Base-by-base conservation (phyloP, 257 asterid genomes). In the Cynanchum wilfordii region DNA sequence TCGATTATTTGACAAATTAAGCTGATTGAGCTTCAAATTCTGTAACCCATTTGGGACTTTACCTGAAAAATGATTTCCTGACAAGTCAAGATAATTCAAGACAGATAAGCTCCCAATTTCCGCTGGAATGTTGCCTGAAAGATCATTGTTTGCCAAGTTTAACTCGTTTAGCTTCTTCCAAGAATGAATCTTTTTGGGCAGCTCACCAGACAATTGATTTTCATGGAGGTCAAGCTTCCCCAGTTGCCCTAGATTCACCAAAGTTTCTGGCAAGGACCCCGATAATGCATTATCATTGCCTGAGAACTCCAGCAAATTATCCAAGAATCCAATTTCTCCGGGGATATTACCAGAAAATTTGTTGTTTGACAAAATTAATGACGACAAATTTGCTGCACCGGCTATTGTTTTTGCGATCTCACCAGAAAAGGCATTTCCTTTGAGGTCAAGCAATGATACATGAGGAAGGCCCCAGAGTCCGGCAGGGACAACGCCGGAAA, bases 391-490 rank as follows among this genome's bases (percentile, higher is more conserved):
- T 15, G 93, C 79, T 10, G 98, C 99, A 0, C 96, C 84, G 8
- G 91, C 92, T 13, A 95, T 75, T 60, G 88, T 83, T 79, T 89
- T 89, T 0, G 93, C 87, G 44, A 95, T 89, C 38, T 82, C 88
- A 44, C 99, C 99, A 1, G 97, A 81, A 45, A 95, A 88, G 6
- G 86, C 86, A 69, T 95, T 95, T 64, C 84, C 86, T 2, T 79
- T 17, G 68, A 95, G 90, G 86, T 95, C 99, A 12, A 95, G 90
- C 58, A 95, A 73, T 0, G 96, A 92, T 24, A 92, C 88, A 77
- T 85, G 98, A 0, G 98, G 99, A 54, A 95, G 88, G 19, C 99
- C 96, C 99, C 99, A 95, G 69, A 95, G 73, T 17, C 86, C 89
- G 10, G 59, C 88, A 36, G 99, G 99, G 16, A 95, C 87, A 27